Evolutionary conservation across 1,284 basidiomycete genomes (phyloP), one percentile per base, ranked within the genome.

Genomic region (Marasmius oreades): DNA sequence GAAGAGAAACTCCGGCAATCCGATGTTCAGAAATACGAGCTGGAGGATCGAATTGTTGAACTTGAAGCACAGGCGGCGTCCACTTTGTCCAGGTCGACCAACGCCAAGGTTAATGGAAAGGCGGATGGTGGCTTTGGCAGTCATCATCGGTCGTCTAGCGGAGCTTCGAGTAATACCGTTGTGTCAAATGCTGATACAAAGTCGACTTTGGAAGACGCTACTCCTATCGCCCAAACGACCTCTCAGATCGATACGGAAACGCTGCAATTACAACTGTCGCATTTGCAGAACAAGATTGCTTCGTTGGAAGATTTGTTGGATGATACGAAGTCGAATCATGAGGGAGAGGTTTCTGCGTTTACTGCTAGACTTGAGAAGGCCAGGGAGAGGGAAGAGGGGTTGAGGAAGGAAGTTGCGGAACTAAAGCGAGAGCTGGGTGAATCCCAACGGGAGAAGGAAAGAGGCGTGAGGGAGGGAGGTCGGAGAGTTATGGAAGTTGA

Each of bases 241-340:
- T 83, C 87, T 1, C 86, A 94, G 66, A 98, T 98, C 65, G 95
- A 98, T 72, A 96, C 96, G 66, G 94, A 98, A 70, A 88, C 85
- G 23, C 80, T 97, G 28, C 85, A 83, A 18, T 94, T 95, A 42
- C 94, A 98, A 68, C 79, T 93, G 24, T 81, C 85, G 53, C 93
- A 98, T 69, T 77, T 96, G 31, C 89, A 93, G 67, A 83, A 81
- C 67, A 90, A 90, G 69, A 80, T 95, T 44, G 71, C 79, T 1
- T 76, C 76, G 31, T 77, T 95, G 61, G 95, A 98, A 66, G 95
- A 97, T 65, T 77, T 86, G 63, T 78, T 98, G 10, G 92, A 95
- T 59, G 93, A 97, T 63, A 78, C 84, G 1, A 86, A 83, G 18
- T 76, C 77, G 5, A 78, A 82, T 23, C 77, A 88, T 1, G 93